phyloP scores from a whole-genome alignment of 164 flowering plant species.

The Magnolia changhungtana region DNA sequence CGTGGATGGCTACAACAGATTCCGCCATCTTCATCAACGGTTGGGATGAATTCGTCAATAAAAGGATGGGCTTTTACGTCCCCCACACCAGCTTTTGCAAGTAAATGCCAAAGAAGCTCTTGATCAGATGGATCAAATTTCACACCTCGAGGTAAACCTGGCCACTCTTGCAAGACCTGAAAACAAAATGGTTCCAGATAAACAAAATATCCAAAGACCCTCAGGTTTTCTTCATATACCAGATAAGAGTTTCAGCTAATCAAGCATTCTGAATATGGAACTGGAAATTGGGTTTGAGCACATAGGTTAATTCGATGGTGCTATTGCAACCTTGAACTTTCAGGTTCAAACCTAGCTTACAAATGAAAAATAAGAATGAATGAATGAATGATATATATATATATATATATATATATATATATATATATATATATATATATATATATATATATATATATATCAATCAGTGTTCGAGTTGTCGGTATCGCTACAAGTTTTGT shows the following conservation, averaged over 20 bases:
- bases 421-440: no score
- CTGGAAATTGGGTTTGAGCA: not conserved
- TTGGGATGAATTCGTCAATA: constrained; percentile 77
- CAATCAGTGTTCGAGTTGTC: no score
- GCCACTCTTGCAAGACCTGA: constrained; percentile 69
- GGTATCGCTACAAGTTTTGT: no score
- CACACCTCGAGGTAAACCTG: constrained; percentile 90
- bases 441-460: no score
- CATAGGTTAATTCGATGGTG: not conserved
- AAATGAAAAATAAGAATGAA: not conserved
- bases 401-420: no score
- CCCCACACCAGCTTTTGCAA: constrained; percentile 56
- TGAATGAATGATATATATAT: no score
- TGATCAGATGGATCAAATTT: constrained; percentile 93
- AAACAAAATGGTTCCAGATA: constrained; percentile 5
- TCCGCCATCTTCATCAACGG: constrained; percentile 71
- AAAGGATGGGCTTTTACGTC: constrained; percentile 67
- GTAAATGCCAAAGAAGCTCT: constrained; percentile 83
- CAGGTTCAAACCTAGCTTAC: not conserved
- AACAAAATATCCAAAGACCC: not conserved
- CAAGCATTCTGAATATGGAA: not conserved
- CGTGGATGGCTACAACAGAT: constrained; percentile 90
- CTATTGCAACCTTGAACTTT: not conserved
- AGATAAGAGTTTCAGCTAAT: not conserved
- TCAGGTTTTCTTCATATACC: not conserved